Base-by-base conservation (phyloP, 2,329 filamentous ascomycete species). In the Pseudocercospora eumusae region DNA sequence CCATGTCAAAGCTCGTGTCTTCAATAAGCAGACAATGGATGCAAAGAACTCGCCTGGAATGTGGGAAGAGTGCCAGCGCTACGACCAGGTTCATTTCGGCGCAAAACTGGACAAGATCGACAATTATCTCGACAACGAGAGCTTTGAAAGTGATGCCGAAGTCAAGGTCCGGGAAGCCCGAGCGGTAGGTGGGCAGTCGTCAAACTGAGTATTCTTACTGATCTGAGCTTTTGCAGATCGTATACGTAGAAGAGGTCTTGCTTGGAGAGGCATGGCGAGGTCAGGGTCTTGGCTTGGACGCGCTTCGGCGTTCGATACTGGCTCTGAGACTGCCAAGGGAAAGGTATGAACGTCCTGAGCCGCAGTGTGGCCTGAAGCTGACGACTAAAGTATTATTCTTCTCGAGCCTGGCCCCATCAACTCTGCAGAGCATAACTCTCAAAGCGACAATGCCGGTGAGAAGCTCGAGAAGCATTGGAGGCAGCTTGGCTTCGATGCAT, bases 111-210 rank as follows among this genome's bases (percentile, higher is more conserved):
- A 61, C 44, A 67, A 67, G 20, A 55, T 68, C 42, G 67, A 69
- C 57, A 69, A 66, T 21, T 68, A 59, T 36, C 49, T 66, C 28
- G 52, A 53, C 8, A 69, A 69, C 44, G 67, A 69, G 44, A 50
- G 21, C 20, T 69, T 65, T 33, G 11, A 49, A 2, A 20, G 20
- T 6, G 55, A 64, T n/a, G 25, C 42, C 21, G 57, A 64, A 52
- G 15, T 28, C 11, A 44, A 59, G 11, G 52, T 67, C 20, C 52
- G 28, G 4, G 18, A 49, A 6, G 61, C 66, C 6, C 52, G 60
- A 20, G 33, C 25, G 25, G 47, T 52, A 31, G 11, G 23, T n/a
- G 23, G 15, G 47, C 47, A 9, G 50, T 66, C 13, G 18, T 68
- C 13, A 60, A 61, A 27, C 54, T 65, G 50, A 40, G 28, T 13